Conservation (phyloP, 495 filamentous ascomycete genomes). For the Penicillium herquei region DNA sequence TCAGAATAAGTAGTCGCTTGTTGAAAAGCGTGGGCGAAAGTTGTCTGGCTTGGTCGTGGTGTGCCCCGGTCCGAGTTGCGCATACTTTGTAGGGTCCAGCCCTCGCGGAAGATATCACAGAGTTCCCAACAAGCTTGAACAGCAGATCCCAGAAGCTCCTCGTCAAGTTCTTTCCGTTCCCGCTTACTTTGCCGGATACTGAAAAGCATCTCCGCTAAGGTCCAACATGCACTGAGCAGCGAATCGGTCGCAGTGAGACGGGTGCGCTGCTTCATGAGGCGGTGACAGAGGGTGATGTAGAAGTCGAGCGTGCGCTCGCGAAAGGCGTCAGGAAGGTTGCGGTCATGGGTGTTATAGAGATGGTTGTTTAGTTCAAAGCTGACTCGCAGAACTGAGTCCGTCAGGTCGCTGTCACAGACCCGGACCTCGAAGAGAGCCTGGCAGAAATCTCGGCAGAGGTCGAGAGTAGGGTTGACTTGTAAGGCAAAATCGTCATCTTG, state of each 20-base stretch:
- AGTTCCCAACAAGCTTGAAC: constrained; percentile 95
- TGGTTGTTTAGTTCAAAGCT: constrained; percentile 96
- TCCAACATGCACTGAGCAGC: constrained; percentile 84
- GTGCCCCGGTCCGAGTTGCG: constrained; percentile 82
- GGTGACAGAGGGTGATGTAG: constrained; percentile 88
- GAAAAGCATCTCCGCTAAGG: constrained; percentile 89
- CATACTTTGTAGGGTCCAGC: constrained; percentile 85
- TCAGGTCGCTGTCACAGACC: constrained; percentile 66
- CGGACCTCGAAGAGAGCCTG: constrained; percentile 85
- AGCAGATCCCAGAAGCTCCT: constrained; percentile 79
- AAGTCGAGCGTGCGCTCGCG: constrained; percentile 88
- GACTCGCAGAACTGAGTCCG: constrained; percentile 82
- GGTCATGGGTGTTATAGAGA: constrained; percentile 86
- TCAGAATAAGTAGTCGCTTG: constrained; percentile 42
- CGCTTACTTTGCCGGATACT: constrained; percentile 80
- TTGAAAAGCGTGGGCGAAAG: constrained; percentile 57
- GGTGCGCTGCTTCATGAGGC: constrained; percentile 88
- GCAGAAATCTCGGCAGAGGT: constrained; percentile 88
- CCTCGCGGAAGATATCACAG: constrained; percentile 89
- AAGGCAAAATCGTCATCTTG: constrained; percentile 67
- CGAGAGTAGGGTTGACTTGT: constrained; percentile 75
- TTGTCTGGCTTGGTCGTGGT: constrained; percentile 77
- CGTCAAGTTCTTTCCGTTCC: constrained; percentile 70
- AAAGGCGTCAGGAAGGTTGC: constrained; percentile 81
- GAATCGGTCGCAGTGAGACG: constrained; percentile 75